Base-by-base conservation (phyloP, 768 basidiomycete species). In the Thelephora aurantiotincta region DNA sequence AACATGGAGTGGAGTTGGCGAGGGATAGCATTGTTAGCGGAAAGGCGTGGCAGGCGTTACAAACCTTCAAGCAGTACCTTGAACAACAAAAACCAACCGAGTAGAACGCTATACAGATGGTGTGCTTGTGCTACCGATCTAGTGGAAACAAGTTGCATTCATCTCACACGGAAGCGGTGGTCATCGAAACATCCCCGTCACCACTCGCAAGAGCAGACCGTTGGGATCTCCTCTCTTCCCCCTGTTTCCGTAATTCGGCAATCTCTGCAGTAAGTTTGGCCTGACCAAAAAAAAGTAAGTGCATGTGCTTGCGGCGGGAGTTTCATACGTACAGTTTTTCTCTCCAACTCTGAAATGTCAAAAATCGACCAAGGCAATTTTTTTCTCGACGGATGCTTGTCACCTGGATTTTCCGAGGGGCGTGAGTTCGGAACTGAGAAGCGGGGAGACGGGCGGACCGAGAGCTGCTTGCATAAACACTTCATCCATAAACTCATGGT, bases 401-500 rank as follows among this genome's bases (percentile, higher is more conserved):
- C 66, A 19, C 71, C 77, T 76, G 38, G 12, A 20, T 23, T 38
- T 11, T 44, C 0, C 11, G 23, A 49, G 12, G 51, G 48, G 37
- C 20, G 36, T n/a, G 6, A 38, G 18, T 20, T 20, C 1, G 7
- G 37, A 33, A 22, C 34, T 43, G 44, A 53, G 33, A 6, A 22
- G 26, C 49, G 23, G 33, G 23, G 6, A 14, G 35, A 20, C 6
- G 1, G 18, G 51, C 61, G 43, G 34, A 63, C 85, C 76, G 55
- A 77, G 82, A 0, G 80, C 82, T 19, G 86, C 85, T 53, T 75
- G 72, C 52, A 69, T 70, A 61, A 90, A 88, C 1, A 90, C 80
- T 37, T 82, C 82, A 57, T 81, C 81, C 85, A 90, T 90, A 50
- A 82, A 67, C 38, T 87, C 86, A 55, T 89, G 84, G 55, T 90